These are phyloP conservation scores for Pistacia vera DNA, from an alignment of 345 rosid species.

Conservation along the genomic window DNA sequence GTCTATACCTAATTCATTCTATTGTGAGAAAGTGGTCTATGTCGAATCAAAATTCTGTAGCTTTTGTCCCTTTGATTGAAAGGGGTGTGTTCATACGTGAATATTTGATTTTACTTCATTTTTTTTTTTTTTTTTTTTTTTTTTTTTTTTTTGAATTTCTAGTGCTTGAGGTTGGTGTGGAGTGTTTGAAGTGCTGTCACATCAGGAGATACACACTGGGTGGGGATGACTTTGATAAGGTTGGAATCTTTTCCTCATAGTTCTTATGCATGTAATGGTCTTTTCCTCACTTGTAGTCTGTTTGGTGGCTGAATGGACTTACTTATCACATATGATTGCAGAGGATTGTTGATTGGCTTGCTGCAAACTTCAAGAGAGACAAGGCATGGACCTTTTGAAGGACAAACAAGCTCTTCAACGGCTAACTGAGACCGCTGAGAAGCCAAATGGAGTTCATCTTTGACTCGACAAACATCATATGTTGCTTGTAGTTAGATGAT, in stretches of 20 bases:
- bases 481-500: too few species aligned
- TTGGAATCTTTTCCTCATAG: constrained; percentile 13
- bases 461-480: constrained; percentile 70
- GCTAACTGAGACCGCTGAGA: constrained; percentile 91
- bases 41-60: too few species aligned
- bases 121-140: not conserved
- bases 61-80: too few species aligned
- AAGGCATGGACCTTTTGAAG: constrained; percentile 93
- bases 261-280: too few species aligned
- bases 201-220: constrained; percentile 98
- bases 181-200: constrained; percentile 99
- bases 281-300: not conserved
- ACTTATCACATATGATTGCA: constrained; percentile 27
- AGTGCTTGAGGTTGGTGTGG: constrained; percentile 99
- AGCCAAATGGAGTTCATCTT: constrained; percentile 97
- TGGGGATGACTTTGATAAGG: constrained; percentile 98
- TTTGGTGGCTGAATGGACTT: not conserved
- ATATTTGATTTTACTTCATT: not conserved
- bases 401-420: constrained; percentile 99
- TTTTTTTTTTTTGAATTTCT: not conserved
- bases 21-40: too few species aligned
- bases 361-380: constrained; percentile 68
- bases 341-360: constrained; percentile 98
- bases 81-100: too few species aligned
- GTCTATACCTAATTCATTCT: too few species aligned